Conservation (phyloP, 1,284 basidiomycete genomes). For the Sporisorium iseilematis-ciliati region DNA sequence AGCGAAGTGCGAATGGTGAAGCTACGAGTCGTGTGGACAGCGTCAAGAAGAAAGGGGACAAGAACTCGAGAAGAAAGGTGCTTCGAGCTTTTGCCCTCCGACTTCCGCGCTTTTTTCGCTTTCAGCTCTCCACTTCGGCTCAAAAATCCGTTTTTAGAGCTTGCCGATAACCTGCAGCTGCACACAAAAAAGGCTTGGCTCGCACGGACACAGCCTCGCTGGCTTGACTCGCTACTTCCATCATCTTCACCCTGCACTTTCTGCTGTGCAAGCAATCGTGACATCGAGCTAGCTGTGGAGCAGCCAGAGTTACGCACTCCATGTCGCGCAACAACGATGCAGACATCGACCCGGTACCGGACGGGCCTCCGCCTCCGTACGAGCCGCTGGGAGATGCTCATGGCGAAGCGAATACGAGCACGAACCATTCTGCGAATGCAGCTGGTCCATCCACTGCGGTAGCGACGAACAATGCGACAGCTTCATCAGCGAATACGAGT, state of each 20-base stretch:
- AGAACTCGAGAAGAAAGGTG: background rate
- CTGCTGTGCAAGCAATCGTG: background rate
- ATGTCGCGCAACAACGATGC: slow-evolving; percentile 35
- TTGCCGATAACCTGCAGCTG: background rate
- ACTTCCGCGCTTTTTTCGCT: slow-evolving; percentile 20
- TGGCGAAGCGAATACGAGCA: background rate
- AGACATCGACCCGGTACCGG: slow-evolving; percentile 27
- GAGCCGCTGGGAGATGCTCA: slow-evolving; percentile 13
- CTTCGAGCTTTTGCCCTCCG: slow-evolving; percentile 3
- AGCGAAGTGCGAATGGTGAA: background rate
- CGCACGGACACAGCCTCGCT: slow-evolving; percentile 18
- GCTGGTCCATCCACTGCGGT: background rate
- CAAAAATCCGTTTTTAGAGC: background rate
- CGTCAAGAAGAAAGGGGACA: slow-evolving; percentile 7
- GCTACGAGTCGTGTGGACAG: background rate
- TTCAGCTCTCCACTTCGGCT: slow-evolving; percentile 15
- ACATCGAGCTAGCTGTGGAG: background rate
- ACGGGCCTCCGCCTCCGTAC: slow-evolving; percentile 52
- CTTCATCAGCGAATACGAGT: background rate
- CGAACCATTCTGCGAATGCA: background rate
- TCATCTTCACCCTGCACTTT: background rate
- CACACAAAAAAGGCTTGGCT: slow-evolving; percentile 4
- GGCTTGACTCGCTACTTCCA: background rate
- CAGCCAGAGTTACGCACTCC: background rate
- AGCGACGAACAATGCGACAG: background rate